Percentiles rank a stretch among this genome's conserved stretches.
These are phyloP conservation scores for Leccinum subgranulosum DNA, from an alignment of 768 basidiomycete species.

Conservation along the genomic window DNA sequence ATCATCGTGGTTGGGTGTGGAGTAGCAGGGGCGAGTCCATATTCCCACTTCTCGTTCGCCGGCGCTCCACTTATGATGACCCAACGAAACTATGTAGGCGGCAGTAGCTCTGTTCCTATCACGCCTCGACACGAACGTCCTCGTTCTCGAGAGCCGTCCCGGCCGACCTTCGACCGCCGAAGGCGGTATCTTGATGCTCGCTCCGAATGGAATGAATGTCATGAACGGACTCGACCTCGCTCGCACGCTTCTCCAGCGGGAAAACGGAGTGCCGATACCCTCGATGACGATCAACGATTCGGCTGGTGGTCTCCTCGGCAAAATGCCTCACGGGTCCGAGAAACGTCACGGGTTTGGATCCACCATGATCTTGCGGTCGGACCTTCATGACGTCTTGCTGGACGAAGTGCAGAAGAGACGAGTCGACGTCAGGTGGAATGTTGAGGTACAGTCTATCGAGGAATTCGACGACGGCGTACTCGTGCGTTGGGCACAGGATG, in stretches of 20 bases:
- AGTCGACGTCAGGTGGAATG: constrained; percentile 21
- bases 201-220: constrained; percentile 29
- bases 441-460: constrained; percentile 22
- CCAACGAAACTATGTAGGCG: constrained; percentile 8
- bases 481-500: constrained; percentile 26
- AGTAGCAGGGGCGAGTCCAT: constrained; percentile 23
- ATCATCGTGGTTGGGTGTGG: constrained; percentile 30
- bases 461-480: constrained; percentile 24
- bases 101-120: constrained; percentile 27
- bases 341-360: constrained; percentile 29
- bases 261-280: constrained; percentile 18
- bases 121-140: constrained; percentile 13
- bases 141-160: constrained; percentile 23
- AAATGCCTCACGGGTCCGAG: constrained; percentile 24
- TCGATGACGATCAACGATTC: constrained; percentile 22
- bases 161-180: constrained; percentile 16
- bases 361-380: constrained; percentile 26
- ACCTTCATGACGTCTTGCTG: constrained; percentile 31
- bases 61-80: neutral
- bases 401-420: constrained; percentile 22
- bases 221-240: constrained; percentile 26
- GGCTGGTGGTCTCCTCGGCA: constrained; percentile 20
- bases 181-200: constrained; percentile 29
- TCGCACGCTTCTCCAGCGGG: constrained; percentile 19
- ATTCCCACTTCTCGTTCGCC: neutral